Evolutionary conservation across 2,329 filamentous ascomycete species (phyloP).

Genomic region (Grosmannia serpens): DNA sequence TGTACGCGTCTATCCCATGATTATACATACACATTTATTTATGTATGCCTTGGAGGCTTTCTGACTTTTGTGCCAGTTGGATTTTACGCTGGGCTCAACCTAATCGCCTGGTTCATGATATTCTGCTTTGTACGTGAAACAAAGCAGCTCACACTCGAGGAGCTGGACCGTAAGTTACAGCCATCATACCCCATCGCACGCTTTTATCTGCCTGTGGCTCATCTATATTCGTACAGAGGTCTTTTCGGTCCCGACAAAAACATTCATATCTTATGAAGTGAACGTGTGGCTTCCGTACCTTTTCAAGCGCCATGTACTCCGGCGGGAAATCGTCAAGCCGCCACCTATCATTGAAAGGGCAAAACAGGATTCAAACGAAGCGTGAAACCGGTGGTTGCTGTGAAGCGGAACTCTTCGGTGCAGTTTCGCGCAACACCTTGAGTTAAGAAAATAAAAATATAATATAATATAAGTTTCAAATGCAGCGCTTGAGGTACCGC

Average conservation of each 20-base stretch:
- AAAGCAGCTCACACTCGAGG: constrained; percentile 45
- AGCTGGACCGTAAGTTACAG: constrained; percentile 46
- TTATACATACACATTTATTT: neutral
- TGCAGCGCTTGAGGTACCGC: too few relatives aligned
- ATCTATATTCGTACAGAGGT: constrained; percentile 40
- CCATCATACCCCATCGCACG: constrained; percentile 39
- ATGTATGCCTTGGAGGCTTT: neutral
- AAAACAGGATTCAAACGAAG: neutral
- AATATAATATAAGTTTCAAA: too few relatives aligned
- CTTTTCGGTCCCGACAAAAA: constrained; percentile 47
- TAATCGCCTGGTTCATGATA: constrained; percentile 45
- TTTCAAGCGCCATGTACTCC: constrained; percentile 2
- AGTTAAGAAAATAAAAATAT: too few relatives aligned
- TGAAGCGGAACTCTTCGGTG: too few relatives aligned
- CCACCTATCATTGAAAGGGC: neutral
- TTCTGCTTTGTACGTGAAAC: constrained; percentile 49
- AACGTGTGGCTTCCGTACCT: constrained; percentile 46
- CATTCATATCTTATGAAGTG: constrained; percentile 45
- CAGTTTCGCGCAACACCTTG: too few relatives aligned
- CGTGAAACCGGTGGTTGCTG: too few relatives aligned
- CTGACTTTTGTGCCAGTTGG: constrained; percentile 19
- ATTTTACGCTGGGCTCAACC: constrained; percentile 45
- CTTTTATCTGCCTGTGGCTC: constrained; percentile 2
- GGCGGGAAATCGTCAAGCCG: neutral
- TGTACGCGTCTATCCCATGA: constrained; percentile 20